Percentiles rank a stretch among this genome's conserved stretches.
Conservation (phyloP, 495 filamentous ascomycete species). For the Venustampulla echinocandica region DNA sequence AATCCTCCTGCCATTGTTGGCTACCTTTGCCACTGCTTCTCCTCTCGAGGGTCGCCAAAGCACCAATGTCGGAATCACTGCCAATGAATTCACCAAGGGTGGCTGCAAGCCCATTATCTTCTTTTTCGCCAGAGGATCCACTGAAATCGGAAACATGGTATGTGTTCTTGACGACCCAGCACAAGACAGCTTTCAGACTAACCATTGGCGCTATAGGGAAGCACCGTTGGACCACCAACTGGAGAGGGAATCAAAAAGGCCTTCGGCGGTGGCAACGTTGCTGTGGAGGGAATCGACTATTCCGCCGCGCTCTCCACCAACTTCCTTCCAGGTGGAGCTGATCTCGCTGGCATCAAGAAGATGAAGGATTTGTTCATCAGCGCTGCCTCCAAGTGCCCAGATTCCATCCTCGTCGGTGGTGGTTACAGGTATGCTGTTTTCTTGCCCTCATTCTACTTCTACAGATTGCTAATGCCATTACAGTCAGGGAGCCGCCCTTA, state of each 20-base stretch:
- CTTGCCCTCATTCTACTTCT: background rate
- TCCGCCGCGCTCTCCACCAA: conserved; percentile 28
- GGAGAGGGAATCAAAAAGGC: conserved; percentile 23
- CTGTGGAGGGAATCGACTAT: conserved; percentile 33
- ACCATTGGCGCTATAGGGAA: too few species aligned
- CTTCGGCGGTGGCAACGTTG: conserved; percentile 30
- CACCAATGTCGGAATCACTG: conserved; percentile 20
- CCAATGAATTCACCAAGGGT: conserved; percentile 35
- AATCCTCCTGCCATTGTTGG: background rate
- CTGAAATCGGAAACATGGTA: conserved; percentile 44
- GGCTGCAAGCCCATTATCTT: conserved; percentile 41
- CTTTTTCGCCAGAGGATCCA: conserved; percentile 42
- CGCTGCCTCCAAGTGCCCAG: background rate
- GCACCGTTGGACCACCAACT: conserved; percentile 27
- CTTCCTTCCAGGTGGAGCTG: conserved; percentile 27
- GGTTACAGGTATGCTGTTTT: background rate
- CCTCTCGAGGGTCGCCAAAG: background rate
- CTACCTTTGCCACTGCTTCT: background rate
- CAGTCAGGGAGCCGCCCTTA: conserved; percentile 48
- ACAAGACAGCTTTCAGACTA: background rate
- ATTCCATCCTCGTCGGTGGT: background rate
- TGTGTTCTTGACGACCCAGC: conserved; percentile 11
- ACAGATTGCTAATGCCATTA: conserved; percentile 26
- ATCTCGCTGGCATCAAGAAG: conserved; percentile 23
- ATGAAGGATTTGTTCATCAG: background rate